Base-by-base conservation (phyloP, 2,329 filamentous ascomycete genomes). In the Phaeomoniella chlamydospora region DNA sequence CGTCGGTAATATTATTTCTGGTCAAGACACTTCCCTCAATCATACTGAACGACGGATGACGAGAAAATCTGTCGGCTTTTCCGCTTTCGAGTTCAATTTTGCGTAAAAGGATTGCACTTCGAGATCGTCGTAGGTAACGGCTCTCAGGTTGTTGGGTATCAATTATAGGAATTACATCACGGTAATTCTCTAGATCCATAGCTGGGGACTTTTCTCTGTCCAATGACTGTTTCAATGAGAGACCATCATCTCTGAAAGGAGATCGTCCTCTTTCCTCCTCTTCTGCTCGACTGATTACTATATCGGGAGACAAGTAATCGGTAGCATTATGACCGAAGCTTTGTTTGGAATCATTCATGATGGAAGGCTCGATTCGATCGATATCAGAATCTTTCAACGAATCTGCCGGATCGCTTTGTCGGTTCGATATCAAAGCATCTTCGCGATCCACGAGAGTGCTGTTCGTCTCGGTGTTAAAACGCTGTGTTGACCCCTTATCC, bases 31-130 rank as follows among this genome's bases (percentile, higher is more conserved):
- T 54, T 39, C 64, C 59, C 44, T 65, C 60, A 15, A 65, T 58
- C n/a, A 54, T 53, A 42, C 61, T 65, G 41, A 65, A 67, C 1
- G 63, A 66, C 34, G 65, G 42, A 41, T 59, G 61, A 5, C 62
- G 55, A 10, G 57, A 52, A 43, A 55, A 37, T 5, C 42, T 38
- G 36, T 41, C 37, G 22, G 39, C 34, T 2, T 40, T 38, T 18
- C 40, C 43, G 32, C 36, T 42, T 17, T 44, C 40, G 4, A 34
- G n/a, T 9, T 16, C 5, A 3, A 29, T 14, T 18, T 22, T 18
- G 14, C 35, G 35, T 10, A 45, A 18, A 29, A 41, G 39, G 15
- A 46, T 15, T 5, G 43, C 37, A 35, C 44, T 47, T 19, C 39
- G 37, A n/a, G 46, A 45, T 6, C 44, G 39, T 14, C 43, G 43